phyloP scores from a whole-genome alignment of 495 filamentous ascomycete genomes.

The Daldinia grandis region DNA sequence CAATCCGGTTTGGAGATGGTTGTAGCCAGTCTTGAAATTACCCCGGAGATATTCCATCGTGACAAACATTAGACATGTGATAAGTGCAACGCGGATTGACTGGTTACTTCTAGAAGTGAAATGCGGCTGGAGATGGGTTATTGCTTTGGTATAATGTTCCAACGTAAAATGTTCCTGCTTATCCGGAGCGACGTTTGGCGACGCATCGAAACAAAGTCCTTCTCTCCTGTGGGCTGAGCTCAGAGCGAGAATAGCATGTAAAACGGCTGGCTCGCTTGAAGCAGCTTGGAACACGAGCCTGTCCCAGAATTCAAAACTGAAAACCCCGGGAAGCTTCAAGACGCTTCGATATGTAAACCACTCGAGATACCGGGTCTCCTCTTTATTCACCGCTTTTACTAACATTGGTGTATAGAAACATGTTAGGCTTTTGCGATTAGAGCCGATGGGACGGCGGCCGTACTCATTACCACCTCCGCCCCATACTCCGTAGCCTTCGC shows the following conservation, averaged over 20 bases:
- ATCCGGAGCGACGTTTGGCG: constrained; percentile 20
- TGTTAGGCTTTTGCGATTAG: constrained; percentile 7
- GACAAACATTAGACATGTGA: constrained; percentile 65
- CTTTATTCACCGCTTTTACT: constrained; percentile 21
- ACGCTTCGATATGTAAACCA: constrained; percentile 55
- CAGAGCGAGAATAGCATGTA: constrained; percentile 61
- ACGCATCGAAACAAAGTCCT: constrained; percentile 14
- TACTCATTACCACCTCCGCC: constrained; percentile 54
- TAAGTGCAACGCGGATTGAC: constrained; percentile 55
- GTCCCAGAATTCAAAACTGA: constrained; percentile 58
- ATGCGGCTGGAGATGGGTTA: constrained; percentile 49
- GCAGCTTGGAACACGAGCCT: constrained; percentile 56
- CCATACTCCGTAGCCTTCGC: constrained; percentile 67
- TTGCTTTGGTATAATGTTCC: constrained; percentile 58
- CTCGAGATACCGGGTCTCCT: constrained; percentile 47
- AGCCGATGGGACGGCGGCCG: constrained; percentile 21
- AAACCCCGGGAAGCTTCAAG: constrained; percentile 55
- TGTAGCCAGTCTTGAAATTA: constrained; percentile 49
- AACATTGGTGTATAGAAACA: constrained; percentile 16
- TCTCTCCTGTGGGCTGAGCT: constrained; percentile 54
- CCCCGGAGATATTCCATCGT: constrained; percentile 65
- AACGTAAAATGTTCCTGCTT: constrained; percentile 50
- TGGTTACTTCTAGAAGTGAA: constrained; percentile 32
- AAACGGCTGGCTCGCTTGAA: constrained; percentile 57
- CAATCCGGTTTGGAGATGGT: constrained; percentile 58